Base-by-base conservation (phyloP, 106 monocot genomes). In the Ottelia alismoides region DNA sequence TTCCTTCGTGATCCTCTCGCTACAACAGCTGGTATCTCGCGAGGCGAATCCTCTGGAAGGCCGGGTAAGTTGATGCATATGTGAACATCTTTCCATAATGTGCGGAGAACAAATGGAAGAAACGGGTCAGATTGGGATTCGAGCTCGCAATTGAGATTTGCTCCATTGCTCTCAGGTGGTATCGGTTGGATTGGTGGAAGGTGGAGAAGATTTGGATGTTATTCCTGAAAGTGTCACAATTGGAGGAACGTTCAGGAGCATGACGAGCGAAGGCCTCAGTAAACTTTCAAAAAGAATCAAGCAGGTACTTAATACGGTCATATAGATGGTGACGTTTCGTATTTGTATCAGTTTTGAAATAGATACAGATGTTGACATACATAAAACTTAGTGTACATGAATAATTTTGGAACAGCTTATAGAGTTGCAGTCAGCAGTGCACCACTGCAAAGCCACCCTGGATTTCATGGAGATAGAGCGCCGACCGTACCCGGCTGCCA, bases 91-190 rank as follows among this genome's bases (percentile, higher is more conserved):
- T n/a, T n/a, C n/a, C n/a, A n/a, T n/a, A n/a, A n/a, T n/a, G n/a
- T n/a, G n/a, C n/a, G n/a, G n/a, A n/a, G n/a, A n/a, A n/a, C n/a
- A n/a, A n/a, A n/a, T n/a, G n/a, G n/a, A n/a, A n/a, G n/a, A n/a
- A n/a, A n/a, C n/a, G n/a, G n/a, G n/a, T n/a, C n/a, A n/a, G n/a
- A n/a, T n/a, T n/a, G n/a, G n/a, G n/a, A n/a, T n/a, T n/a, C n/a
- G n/a, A n/a, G n/a, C n/a, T n/a, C n/a, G n/a, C n/a, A n/a, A n/a
- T n/a, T n/a, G n/a, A n/a, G n/a, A n/a, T n/a, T n/a, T n/a, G n/a
- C n/a, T n/a, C n/a, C n/a, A n/a, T n/a, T n/a, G n/a, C n/a, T n/a
- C 52, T 5, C 49, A 88, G 82, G 83, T 83, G 21, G 71, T 88
- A 27, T 73, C 82, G 16, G 64, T 88, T 28, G 64, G 52, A 4